A percentile compares a stretch with the other conserved stretches of the same genome.
Conservation (phyloP, 805 yeast genomes). For the Saccharomycopsis vini region DNA sequence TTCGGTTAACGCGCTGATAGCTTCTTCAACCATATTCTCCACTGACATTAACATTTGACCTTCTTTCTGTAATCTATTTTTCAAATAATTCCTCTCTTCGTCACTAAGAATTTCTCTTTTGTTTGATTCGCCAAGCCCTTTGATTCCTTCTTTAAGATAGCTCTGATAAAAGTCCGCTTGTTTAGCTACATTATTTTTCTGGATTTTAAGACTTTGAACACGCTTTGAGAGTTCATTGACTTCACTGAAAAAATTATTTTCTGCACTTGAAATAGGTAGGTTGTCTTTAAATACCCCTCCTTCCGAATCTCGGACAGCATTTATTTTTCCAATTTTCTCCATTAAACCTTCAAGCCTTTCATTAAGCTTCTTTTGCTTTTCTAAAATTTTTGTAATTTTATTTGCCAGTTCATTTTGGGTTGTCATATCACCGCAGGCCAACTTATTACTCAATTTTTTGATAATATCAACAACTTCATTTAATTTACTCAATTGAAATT, state of each 20-base stretch:
- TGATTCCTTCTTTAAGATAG: not conserved
- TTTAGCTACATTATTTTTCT: not conserved
- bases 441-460: not conserved
- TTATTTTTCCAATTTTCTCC: not conserved
- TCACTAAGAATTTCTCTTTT: not conserved
- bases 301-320: not conserved
- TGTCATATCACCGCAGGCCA: not conserved
- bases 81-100: not conserved
- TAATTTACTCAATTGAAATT: constrained; percentile 8
- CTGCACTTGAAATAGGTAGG: constrained; percentile 10
- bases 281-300: not conserved
- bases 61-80: constrained; percentile 2
- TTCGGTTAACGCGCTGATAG: constrained; percentile 2
- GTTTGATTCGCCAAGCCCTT: not conserved
- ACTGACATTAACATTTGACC: not conserved
- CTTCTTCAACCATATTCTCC: constrained; percentile 6
- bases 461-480: not conserved
- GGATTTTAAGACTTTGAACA: not conserved
- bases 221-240: not conserved
- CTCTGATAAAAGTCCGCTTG: constrained; percentile 11
- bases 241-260: constrained; percentile 10
- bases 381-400: constrained; percentile 3
- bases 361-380: constrained; percentile 1
- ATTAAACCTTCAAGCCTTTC: not conserved
- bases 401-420: not conserved